Evolutionary conservation across 2,329 filamentous ascomycete genomes (phyloP), one percentile per base, ranked within the genome.

Genomic region (Alternaria rosae): DNA sequence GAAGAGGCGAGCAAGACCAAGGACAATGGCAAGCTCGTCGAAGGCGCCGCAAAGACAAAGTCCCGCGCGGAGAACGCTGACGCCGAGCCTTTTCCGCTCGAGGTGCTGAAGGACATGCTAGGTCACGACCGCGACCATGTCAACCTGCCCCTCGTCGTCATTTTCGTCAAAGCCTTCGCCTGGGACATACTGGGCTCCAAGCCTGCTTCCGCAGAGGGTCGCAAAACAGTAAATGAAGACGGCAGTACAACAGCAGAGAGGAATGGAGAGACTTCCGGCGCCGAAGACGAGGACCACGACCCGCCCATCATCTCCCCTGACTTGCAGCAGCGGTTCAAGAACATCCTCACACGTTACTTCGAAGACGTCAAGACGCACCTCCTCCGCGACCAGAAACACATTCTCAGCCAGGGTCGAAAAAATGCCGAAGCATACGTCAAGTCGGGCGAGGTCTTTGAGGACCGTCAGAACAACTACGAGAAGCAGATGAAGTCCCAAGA

Each of bases 341-440:
- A 91, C 67, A 89, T 99, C 28, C 82, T 99, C 26, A 90, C 86
- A 61, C 90, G 92, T 30, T 99, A 99, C 73, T 92, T 98, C 68
- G 92, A 97, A 57, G 94, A 97, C 76, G 92, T 98, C 68, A 97
- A 97, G 75, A 84, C 86, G 15, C 95, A 98, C 74, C 85, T 99
- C 28, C 79, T 94, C 28, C 90, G 92, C n/a, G 93, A 98, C 72
- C 95, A 99, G 77, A 95, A 97, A 78, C 90, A 91, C 42, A 90
- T 99, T 42, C 87, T 89, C 55, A 89, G 87, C 25, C 95, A 99
- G 81, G 93, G 92, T 56, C 92, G 93, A 66, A 93, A 94, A 70
- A 99, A 99, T 80, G 94, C 95, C 1, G 95, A 99, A 79, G 95
- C 94, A 6, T 99, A 99, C 73, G 94, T 99, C 72, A 97, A 97